Conservation (phyloP, 176 grass and related monocot genomes). For the Bolboschoenus planiculmis region DNA sequence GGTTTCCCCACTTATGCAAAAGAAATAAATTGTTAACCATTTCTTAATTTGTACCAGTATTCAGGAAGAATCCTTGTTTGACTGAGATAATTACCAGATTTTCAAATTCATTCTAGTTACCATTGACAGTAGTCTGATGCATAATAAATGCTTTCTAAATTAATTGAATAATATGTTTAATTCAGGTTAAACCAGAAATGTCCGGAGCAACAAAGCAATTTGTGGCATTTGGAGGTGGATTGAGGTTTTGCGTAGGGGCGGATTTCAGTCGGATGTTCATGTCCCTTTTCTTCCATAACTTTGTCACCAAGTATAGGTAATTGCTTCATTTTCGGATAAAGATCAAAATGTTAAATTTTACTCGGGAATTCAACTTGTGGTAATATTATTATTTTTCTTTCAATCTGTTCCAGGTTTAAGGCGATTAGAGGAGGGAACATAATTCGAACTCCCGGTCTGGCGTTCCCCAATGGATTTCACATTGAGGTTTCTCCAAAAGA, state of each 20-base stretch:
- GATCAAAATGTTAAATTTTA: not conserved
- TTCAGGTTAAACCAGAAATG: constrained; percentile 39
- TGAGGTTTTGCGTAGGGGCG: constrained; percentile 65
- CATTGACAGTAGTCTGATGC: not conserved
- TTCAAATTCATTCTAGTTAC: not conserved
- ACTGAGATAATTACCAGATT: not conserved
- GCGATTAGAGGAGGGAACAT: constrained; percentile 73
- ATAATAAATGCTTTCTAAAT: not conserved
- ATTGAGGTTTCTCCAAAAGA: constrained; percentile 49
- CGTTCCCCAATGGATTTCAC: constrained; percentile 72
- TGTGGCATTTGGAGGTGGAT: constrained; percentile 70
- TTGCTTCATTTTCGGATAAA: not conserved
- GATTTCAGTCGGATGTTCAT: constrained; percentile 65
- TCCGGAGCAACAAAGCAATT: constrained; percentile 56
- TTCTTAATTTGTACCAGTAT: not conserved
- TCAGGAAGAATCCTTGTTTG: not conserved
- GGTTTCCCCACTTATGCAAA: too few species aligned
- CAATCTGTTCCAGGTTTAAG: constrained; percentile 32
- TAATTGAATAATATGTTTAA: not conserved
- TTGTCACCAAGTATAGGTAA: constrained; percentile 81
- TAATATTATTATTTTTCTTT: not conserved
- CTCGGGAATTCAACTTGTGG: not conserved
- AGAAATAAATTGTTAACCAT: too few species aligned
- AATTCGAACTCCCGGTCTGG: constrained; percentile 60
- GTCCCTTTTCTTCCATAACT: constrained; percentile 66